phyloP scores from a whole-genome alignment of 768 basidiomycete genomes.

The Lactarius pseudohatsudake region DNA sequence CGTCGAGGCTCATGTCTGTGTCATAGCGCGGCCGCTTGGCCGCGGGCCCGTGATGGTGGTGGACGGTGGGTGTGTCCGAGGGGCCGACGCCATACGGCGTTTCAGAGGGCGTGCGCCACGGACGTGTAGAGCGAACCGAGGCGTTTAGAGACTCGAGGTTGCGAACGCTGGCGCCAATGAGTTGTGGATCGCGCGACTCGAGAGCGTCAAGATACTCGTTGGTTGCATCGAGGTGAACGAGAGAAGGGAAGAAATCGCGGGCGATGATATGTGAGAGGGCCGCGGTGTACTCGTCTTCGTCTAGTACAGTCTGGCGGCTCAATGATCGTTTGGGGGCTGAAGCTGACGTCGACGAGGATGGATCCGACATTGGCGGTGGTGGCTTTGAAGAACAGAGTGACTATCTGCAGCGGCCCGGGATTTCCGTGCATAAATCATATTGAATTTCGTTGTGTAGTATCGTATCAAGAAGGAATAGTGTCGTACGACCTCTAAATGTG shows the following conservation, averaged over 20 bases:
- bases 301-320: conserved; percentile 68
- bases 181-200: conserved; percentile 67
- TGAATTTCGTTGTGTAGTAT: conserved; percentile 19
- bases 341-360: conserved; percentile 34
- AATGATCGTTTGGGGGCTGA: conserved; percentile 52
- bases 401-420: background rate
- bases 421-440: background rate
- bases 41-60: conserved; percentile 41
- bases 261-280: conserved; percentile 91
- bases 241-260: conserved; percentile 96
- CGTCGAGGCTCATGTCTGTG: conserved; percentile 66
- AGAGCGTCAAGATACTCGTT: conserved; percentile 84
- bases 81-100: conserved; percentile 64
- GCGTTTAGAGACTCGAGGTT: conserved; percentile 67
- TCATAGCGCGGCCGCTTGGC: conserved; percentile 62
- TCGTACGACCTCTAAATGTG: conserved; percentile 6
- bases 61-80: conserved; percentile 63
- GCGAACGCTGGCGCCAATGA: conserved; percentile 76
- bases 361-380: conserved; percentile 36
- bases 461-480: conserved; percentile 18
- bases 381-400: background rate
- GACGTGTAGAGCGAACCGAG: conserved; percentile 35
- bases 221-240: conserved; percentile 85
- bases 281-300: conserved; percentile 94
- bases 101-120: conserved; percentile 50